phyloP scores from a whole-genome alignment of 73 alveolate species.

The Symbiodinium pilosum region DNA sequence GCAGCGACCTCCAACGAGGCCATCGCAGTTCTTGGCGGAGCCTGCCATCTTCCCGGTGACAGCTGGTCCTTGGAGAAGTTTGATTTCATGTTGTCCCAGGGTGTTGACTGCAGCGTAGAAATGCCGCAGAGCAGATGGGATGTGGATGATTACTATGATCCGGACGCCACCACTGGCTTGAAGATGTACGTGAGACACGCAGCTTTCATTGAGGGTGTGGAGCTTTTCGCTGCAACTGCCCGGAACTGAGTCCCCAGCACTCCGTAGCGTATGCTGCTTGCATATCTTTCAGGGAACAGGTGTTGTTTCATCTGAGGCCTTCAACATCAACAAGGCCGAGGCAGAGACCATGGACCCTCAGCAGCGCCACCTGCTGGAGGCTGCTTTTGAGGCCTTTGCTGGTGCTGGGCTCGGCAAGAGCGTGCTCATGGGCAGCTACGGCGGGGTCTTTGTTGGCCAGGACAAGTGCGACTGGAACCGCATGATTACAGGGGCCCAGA shows the following conservation, averaged over 20 bases:
- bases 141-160: conserved; percentile 83
- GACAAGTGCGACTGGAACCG: conserved; percentile 95
- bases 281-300: no score
- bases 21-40: conserved; percentile 66
- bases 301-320: no score
- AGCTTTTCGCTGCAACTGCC: conserved; percentile 70
- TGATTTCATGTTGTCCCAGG: conserved; percentile 71
- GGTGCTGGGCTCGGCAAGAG: conserved; percentile 70
- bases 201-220: conserved; percentile 80
- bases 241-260: background rate
- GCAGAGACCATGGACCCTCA: conserved; percentile 92
- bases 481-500: conserved; percentile 84
- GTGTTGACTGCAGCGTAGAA: conserved; percentile 82
- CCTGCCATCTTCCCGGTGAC: conserved; percentile 70
- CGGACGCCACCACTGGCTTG: conserved; percentile 81
- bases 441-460: conserved; percentile 92
- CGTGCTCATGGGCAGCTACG: conserved; percentile 72
- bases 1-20: conserved; percentile 27
- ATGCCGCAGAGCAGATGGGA: conserved; percentile 95
- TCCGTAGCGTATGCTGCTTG: no score
- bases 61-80: conserved; percentile 75
- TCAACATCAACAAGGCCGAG: conserved; percentile 75
- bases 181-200: conserved; percentile 88
- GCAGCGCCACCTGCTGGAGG: conserved; percentile 90
- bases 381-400: conserved; percentile 49